Percentiles rank a stretch among this genome's conserved stretches.
phyloP scores from a whole-genome alignment of 2,329 filamentous ascomycete species.

The Cucurbitaria berberidis region DNA sequence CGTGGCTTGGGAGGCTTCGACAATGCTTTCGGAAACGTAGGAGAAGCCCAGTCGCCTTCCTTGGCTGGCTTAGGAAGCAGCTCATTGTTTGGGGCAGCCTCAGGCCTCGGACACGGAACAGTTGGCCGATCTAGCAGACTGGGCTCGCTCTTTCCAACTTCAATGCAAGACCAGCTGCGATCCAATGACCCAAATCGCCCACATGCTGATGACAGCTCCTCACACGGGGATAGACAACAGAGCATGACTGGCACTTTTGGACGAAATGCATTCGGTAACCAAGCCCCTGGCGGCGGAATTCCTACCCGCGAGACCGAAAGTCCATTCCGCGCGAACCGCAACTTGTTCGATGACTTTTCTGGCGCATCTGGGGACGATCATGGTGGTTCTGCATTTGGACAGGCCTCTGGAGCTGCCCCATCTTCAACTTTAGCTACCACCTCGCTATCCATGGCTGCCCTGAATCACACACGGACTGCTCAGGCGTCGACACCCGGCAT shows the following conservation, averaged over 20 bases:
- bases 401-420: slow-evolving; percentile 24
- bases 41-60: slow-evolving; percentile 78
- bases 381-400: slow-evolving; percentile 31
- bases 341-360: slow-evolving; percentile 49
- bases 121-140: slow-evolving; percentile 81
- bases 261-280: slow-evolving; percentile 61
- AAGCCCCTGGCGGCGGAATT: slow-evolving; percentile 31
- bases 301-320: slow-evolving; percentile 50
- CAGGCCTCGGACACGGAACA: slow-evolving; percentile 64
- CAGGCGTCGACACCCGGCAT: slow-evolving; percentile 46
- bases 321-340: slow-evolving; percentile 48
- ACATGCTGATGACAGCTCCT: slow-evolving; percentile 64
- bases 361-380: slow-evolving; percentile 38
- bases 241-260: slow-evolving; percentile 70
- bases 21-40: slow-evolving; percentile 73
- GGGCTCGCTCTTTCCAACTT: slow-evolving; percentile 82
- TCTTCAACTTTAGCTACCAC: slow-evolving; percentile 36
- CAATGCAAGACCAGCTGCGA: slow-evolving; percentile 92
- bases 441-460: slow-evolving; percentile 40
- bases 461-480: slow-evolving; percentile 43
- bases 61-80: slow-evolving; percentile 69
- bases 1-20: slow-evolving; percentile 60
- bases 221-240: slow-evolving; percentile 46
- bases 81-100: slow-evolving; percentile 65
- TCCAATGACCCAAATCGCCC: slow-evolving; percentile 51